Evolutionary conservation across 2,329 filamentous ascomycete genomes (phyloP), one percentile per base, ranked within the genome.

Genomic region (Hirsutella thompsonii): DNA sequence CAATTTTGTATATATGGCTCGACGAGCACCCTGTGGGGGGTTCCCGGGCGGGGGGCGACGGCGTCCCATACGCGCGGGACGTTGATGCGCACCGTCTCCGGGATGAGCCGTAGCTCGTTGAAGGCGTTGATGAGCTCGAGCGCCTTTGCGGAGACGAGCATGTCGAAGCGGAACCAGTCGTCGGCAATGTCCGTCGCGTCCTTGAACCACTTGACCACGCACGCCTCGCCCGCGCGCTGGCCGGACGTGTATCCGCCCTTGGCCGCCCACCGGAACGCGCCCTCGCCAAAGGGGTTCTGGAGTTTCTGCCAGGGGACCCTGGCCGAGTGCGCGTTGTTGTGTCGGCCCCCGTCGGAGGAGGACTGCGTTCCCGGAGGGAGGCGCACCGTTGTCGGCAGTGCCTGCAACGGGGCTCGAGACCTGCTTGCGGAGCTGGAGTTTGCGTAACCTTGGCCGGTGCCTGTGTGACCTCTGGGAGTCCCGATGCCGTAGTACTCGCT

Each of bases 1-100:
- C 63, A 66, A 46, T 63, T 60, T 14, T 57, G 42, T 39, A 66
- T 65, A 47, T 62, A 63, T 1, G 62, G 61, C 47, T 66, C 62
- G 20, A 45, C 32, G 1, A 67, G 53, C 4, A 2, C 0, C 19
- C 47, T 55, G 20, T 51, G 44, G 9, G 56, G 58, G 0, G 33
- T 37, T 33, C 14, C 41, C 2, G 47, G 14, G 0, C 38, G 36
- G 2, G 28, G 10, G 8, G 9, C 16, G 32, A 55, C 32, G 18
- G 4, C 59, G 2, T 3, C 32, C 58, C 60, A 63, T 5, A 66
- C 52, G 1, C 20, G 18, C 6, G 63, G 56, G 0, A 55, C 53
- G 40, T 64, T 66, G 44, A 66, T 46, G 26, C 56, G 54, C 49
- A 67, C 47, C 8, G 32, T 2, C 30, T 58, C 58, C 39, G 51